phyloP scores from a whole-genome alignment of 768 basidiomycete genomes.

The Kwoniella newhampshirensis region DNA sequence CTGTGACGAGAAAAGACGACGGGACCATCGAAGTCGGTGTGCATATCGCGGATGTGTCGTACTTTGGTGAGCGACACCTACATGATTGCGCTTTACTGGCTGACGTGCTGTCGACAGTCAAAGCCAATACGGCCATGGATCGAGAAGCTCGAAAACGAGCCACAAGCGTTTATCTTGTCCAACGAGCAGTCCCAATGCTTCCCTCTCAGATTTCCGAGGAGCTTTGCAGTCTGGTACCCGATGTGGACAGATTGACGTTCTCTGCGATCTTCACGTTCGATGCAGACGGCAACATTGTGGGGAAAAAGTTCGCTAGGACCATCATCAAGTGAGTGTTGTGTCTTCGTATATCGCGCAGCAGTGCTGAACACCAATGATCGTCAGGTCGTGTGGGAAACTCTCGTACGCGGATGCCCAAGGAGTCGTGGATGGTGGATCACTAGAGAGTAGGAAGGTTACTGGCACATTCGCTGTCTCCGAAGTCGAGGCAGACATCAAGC shows the following conservation, averaged over 20 bases:
- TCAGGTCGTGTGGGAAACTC: constrained; percentile 80
- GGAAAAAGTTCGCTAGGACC: constrained; percentile 91
- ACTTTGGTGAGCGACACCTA: constrained; percentile 68
- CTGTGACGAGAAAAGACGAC: constrained; percentile 82
- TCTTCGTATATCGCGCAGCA: neutral
- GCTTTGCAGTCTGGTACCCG: constrained; percentile 85
- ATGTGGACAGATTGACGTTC: constrained; percentile 86
- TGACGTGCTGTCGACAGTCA: constrained; percentile 26
- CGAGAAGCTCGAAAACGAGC: constrained; percentile 97
- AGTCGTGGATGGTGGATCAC: constrained; percentile 70
- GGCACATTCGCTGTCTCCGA: constrained; percentile 64
- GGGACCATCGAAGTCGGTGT: constrained; percentile 89
- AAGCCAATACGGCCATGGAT: constrained; percentile 77
- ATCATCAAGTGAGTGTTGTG: constrained; percentile 69
- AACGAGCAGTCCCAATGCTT: constrained; percentile 94
- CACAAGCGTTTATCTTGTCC: constrained; percentile 94
- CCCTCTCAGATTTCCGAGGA: constrained; percentile 90
- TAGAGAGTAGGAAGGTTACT: constrained; percentile 59
- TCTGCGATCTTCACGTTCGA: constrained; percentile 84
- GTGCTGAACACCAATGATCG: neutral
- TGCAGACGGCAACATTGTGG: constrained; percentile 73
- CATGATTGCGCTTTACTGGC: neutral
- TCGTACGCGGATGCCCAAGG: constrained; percentile 78
- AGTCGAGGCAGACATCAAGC: constrained; percentile 73
- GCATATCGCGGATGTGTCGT: constrained; percentile 95